Conservation (phyloP, 2,329 filamentous ascomycete species). For the Aquanectria penicillioides region DNA sequence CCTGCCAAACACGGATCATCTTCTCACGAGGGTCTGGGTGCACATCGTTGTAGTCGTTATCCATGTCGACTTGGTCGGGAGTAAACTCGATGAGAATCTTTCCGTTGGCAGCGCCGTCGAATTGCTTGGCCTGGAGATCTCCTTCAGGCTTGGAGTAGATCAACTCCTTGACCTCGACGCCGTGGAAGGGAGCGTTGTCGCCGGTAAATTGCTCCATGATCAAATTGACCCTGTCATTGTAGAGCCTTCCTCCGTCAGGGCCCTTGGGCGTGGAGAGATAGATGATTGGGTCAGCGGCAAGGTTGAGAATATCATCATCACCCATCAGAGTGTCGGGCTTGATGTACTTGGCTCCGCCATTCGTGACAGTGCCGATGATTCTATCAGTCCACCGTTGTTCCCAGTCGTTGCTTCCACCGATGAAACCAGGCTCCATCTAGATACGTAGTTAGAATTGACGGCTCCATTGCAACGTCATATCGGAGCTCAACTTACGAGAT, state of each 20-base stretch:
- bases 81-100: conserved; percentile 12
- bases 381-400: not conserved
- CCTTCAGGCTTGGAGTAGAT: conserved; percentile 2
- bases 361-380: not conserved
- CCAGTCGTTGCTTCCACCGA: not conserved
- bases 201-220: conserved; percentile 10
- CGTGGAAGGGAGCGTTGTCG: conserved; percentile 2
- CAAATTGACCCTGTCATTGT: conserved; percentile 3
- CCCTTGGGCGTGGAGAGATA: not conserved
- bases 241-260: not conserved
- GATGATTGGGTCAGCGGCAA: not conserved
- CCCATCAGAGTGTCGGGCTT: not conserved
- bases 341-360: not conserved
- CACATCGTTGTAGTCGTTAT: not conserved
- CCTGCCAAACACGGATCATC: conserved; percentile 12
- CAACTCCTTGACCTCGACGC: not conserved
- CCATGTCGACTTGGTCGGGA: not conserved
- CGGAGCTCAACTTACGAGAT: not conserved
- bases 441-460: not conserved
- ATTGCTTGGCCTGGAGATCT: not conserved
- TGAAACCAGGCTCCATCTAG: not conserved
- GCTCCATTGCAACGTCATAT: no score
- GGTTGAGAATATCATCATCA: conserved; percentile 1
- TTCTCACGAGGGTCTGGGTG: not conserved
- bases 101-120: conserved; percentile 1